These are phyloP conservation scores for Anthracocystis panici-leucophaei DNA, from an alignment of 1,284 basidiomycete species.

Conservation along the genomic window DNA sequence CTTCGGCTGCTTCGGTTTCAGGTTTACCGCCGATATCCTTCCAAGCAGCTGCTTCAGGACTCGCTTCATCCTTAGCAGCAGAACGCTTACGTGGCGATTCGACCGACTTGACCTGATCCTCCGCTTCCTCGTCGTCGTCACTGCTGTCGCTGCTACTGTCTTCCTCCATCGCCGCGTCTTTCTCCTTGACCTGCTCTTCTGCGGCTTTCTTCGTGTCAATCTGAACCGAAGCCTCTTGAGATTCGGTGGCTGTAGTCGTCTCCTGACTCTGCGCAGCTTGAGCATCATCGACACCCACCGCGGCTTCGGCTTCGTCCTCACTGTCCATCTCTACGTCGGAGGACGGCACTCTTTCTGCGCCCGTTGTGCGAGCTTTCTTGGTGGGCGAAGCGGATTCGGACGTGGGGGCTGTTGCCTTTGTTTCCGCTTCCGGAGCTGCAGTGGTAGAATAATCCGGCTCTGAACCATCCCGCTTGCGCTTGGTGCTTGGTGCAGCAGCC, in stretches of 20 bases:
- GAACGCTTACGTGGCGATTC: constrained; percentile 17
- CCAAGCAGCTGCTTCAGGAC: not conserved
- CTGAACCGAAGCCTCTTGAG: constrained; percentile 8
- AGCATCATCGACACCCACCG: constrained; percentile 21
- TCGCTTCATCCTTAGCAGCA: constrained; percentile 9
- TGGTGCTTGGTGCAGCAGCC: constrained; percentile 10
- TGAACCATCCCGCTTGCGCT: constrained; percentile 34
- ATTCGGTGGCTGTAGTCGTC: constrained; percentile 4
- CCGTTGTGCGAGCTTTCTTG: constrained; percentile 29
- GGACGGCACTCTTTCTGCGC: constrained; percentile 11
- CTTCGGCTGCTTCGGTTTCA: not conserved
- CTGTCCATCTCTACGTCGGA: constrained; percentile 39
- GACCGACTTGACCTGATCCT: constrained; percentile 37
- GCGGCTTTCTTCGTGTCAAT: constrained; percentile 10
- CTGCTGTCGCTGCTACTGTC: constrained; percentile 8
- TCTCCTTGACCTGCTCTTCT: constrained; percentile 4
- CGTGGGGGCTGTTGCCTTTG: not conserved
- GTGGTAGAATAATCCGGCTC: not conserved
- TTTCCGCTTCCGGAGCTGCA: not conserved
- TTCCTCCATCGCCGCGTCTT: constrained; percentile 18
- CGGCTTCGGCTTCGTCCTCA: constrained; percentile 44
- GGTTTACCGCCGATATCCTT: not conserved
- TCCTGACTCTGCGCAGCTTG: not conserved
- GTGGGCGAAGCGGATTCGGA: constrained; percentile 15
- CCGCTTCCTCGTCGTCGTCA: constrained; percentile 17